Base-by-base conservation (phyloP, 768 basidiomycete genomes). In the Leccinellum rugosiceps region DNA sequence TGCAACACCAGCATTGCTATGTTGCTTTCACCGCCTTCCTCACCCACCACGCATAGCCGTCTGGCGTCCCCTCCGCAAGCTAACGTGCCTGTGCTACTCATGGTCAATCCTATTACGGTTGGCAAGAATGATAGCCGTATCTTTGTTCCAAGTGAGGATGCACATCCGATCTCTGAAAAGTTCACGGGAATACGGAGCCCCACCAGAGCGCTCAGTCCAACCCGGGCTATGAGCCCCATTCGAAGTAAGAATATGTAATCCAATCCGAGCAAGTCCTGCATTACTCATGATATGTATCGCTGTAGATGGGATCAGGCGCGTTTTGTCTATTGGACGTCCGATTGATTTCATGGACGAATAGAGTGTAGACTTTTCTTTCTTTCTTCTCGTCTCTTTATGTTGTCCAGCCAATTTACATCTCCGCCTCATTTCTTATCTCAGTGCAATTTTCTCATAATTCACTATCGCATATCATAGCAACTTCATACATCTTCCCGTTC, bases 181-280 rank as follows among this genome's bases (percentile, higher is more conserved):
- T n/a, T 58, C n/a, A 46, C 4, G 15, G 15, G 51, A 28, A 38
- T 58, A 1, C 55, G 53, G 15, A 70, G 61, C 32, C 61, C 65
- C 4, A 51, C 49, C 2, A 70, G 70, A 53, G 61, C 66, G 15
- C 55, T 71, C 43, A 73, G 75, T 64, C 75, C 75, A 49, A 58
- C 69, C 3, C 66, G 70, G 53, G 73, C 75, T 54, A 60, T 64
- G 60, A 69, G 69, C 52, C 62, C 57, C 38, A 57, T 63, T 34
- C 62, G 61, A 55, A 35, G 63, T 63, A 56, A 63, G 62, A 17
- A 14, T 15, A 25, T 26, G 21, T 32, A 48, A 35, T 62, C 11
- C 32, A n/a, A 53, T 44, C 13, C 6, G 11, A 30, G 30, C 13
- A n/a, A n/a, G 17, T 41, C 31, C 1, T 10, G 21, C 45, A 10